A percentile compares a stretch with the other conserved stretches of the same genome.
These are phyloP conservation scores for Lotmaria passim DNA, from an alignment of 208 protist genomes.

Conservation along the genomic window DNA sequence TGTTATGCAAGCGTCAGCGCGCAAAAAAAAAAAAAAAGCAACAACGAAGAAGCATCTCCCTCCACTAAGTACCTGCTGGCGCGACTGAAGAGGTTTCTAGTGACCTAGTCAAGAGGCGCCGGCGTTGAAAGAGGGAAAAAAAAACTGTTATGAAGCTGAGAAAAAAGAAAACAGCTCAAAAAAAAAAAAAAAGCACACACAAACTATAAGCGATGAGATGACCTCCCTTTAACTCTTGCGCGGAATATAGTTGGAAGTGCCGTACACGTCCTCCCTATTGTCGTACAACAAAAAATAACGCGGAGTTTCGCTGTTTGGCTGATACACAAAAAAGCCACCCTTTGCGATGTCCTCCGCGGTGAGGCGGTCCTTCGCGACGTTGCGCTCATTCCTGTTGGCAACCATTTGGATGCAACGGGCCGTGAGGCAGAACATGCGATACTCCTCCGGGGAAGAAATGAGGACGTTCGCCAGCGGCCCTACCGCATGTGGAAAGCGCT, in stretches of 20 bases:
- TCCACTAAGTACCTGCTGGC: too few species aligned
- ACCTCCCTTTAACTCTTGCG: too few species aligned
- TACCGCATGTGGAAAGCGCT: slow-evolving; percentile 9
- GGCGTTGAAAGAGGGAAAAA: too few species aligned
- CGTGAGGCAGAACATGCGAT: background rate
- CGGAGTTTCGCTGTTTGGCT: background rate
- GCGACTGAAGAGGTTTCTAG: too few species aligned
- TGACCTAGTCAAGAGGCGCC: too few species aligned
- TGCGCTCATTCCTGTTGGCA: background rate
- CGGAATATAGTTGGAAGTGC: too few species aligned
- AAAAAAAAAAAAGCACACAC: background rate
- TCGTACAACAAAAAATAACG: background rate
- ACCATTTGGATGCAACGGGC: background rate
- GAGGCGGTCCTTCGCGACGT: slow-evolving; percentile 3
- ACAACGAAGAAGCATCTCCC: too few species aligned
- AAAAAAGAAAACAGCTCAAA: background rate
- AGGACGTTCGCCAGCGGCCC: slow-evolving; percentile 17
- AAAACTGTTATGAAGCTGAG: background rate
- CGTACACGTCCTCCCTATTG: background rate
- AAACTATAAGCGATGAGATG: background rate
- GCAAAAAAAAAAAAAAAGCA: background rate
- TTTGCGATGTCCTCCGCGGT: background rate
- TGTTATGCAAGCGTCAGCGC: background rate
- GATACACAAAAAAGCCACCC: slow-evolving; percentile 5
- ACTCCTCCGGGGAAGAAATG: background rate